A percentile compares a stretch with the other conserved stretches of the same genome.
phyloP scores from a whole-genome alignment of 352 stramenopile genomes.

The Thraustochytrium striatum region DNA sequence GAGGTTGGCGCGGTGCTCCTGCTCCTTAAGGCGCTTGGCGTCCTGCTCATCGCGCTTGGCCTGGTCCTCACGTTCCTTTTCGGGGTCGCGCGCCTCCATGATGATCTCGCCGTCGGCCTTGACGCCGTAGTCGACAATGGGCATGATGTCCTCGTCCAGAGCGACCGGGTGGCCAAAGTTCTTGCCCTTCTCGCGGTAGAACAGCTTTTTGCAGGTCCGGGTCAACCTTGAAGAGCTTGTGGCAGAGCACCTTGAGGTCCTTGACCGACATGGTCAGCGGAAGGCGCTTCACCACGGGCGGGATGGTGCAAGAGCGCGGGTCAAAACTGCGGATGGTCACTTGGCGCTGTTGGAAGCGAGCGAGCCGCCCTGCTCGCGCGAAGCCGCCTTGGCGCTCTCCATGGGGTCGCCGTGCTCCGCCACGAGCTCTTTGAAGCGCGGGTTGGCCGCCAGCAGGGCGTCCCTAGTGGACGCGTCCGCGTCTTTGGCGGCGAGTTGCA shows the following conservation, averaged over 20 bases:
- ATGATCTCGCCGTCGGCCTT: constrained; percentile 44
- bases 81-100: constrained; percentile 40
- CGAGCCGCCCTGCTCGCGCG: constrained; percentile 1
- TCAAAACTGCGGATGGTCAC: constrained; percentile 47
- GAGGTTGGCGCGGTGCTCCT: constrained; percentile 12
- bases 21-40: neutral
- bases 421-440: constrained; percentile 29
- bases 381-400: neutral
- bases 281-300: constrained; percentile 35
- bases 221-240: constrained; percentile 30
- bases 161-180: constrained; percentile 30
- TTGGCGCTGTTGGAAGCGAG: constrained; percentile 34
- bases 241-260: constrained; percentile 38
- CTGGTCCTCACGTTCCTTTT: constrained; percentile 20
- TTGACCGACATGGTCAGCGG: constrained; percentile 34
- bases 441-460: neutral
- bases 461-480: constrained; percentile 50
- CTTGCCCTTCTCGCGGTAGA: constrained; percentile 44
- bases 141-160: constrained; percentile 30
- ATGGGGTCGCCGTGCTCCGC: constrained; percentile 40
- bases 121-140: constrained; percentile 41
- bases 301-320: constrained; percentile 16
- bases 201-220: constrained; percentile 19
- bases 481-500: constrained; percentile 55
- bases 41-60: constrained; percentile 14